Evolutionary conservation across 225 moss, liverwort and hornwort genomes (phyloP), one percentile per base, ranked within the genome.

Genomic region (Sphagnum tenellum): DNA sequence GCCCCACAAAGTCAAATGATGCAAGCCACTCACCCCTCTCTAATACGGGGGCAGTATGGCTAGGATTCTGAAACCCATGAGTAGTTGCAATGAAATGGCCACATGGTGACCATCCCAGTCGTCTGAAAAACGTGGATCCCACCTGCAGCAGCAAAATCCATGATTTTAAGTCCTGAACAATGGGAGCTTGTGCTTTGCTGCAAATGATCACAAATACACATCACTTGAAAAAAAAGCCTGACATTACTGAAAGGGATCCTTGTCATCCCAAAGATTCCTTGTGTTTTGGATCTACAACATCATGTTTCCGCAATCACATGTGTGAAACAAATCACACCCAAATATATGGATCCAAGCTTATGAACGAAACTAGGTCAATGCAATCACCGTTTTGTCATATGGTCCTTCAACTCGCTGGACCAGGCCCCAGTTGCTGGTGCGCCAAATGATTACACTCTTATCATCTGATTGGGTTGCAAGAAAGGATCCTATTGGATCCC

Each of bases 401-500:
- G 96, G 92, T 58, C 96, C 96, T 78, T 98, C 93, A 49, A 85
- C 85, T 56, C 71, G 79, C 58, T 93, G 88, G 70, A 93, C 83
- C 79, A 87, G 72, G 67, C 68, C 81, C 96, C 96, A 98, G 67
- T 85, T 93, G 66, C 90, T 90, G 4, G 93, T 89, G 68, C 90
- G 83, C 96, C 96, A 98, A 47, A 98, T 89, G 45, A 98, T 88
- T 68, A 98, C 93, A 53, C 81, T 78, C 67, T 78, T 87, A 62
- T 98, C 96, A 62, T 98, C 96, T 8, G 96, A 92, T 76, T 98
- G 96, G 66, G 86, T 93, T 47, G 93, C 96, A 46, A 98, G 71
- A 74, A 93, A 98, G 12, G 90, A 98, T 46, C 96, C 96, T 55
- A 98, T 88, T 4, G 96, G 96, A 74, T 98, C 96, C 96, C 96